Base-by-base conservation (phyloP, 768 basidiomycete genomes). In the Zangia roseola region DNA sequence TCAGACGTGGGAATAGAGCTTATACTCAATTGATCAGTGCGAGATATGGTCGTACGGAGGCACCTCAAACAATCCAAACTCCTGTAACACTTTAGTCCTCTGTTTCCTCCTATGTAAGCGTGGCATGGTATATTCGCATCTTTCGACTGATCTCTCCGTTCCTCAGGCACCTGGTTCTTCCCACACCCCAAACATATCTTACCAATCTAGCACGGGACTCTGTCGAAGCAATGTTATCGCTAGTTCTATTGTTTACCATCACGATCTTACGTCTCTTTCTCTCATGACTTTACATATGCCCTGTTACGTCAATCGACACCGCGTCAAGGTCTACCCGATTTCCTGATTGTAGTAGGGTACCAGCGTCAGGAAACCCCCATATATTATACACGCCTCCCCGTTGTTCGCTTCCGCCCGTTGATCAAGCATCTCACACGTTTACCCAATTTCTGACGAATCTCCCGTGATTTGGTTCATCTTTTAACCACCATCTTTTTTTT, bases 21-120 rank as follows among this genome's bases (percentile, higher is more conserved):
- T 35, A 4, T 50, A 10, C 40, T 54, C 43, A 61, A 33, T 16
- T 24, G 47, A 37, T 45, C 23, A 88, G 88, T 90, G 42, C 78
- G 86, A 33, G 88, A 90, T 60, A 89, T 88, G 86, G 86, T 90
- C 41, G 81, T 88, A 31, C 81, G 88, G 38, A 82, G 88, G 57
- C 85, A 89, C 58, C 74, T 89, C 23, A 85, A 83, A 54, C 84
- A 85, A 57, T 85, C 83, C 8, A 86, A 81, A 60, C 74, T 89
- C 33, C 68, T 87, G 58, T 87, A 70, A 75, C 33, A 47, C 23
- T 6, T 17, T 25, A 28, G 12, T 16, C 19, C 13, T 16, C 14
- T 13, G 9, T 28, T 28, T 10, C 28, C 28, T n/a, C n/a, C 10
- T 6, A 31, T 31, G 31, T 16, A 16, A 31, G 31, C 14, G 14